phyloP scores from a whole-genome alignment of 1,139 yeast species.

The Magnusiomyces suaveolens region DNA sequence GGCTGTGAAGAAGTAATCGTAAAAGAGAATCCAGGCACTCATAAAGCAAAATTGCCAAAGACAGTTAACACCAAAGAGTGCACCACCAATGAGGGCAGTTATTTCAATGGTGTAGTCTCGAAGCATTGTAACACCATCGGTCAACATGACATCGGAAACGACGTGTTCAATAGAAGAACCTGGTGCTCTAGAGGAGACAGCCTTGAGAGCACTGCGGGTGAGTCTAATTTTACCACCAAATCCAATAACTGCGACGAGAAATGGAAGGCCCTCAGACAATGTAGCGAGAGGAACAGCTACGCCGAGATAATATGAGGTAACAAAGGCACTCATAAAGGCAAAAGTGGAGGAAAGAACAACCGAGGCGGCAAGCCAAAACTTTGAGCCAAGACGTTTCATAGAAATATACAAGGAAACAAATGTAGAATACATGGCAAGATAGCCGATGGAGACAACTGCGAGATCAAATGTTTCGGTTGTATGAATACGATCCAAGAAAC shows the following conservation, averaged over 20 bases:
- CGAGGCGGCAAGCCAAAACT: conserved; percentile 81
- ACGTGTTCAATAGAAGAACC: conserved; percentile 30
- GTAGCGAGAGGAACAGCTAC: conserved; percentile 60
- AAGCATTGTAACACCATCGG: conserved; percentile 59
- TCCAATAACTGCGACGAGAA: conserved; percentile 85
- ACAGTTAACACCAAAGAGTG: conserved; percentile 53
- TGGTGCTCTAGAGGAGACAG: conserved; percentile 12
- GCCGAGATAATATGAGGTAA: conserved; percentile 42
- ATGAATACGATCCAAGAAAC: conserved; percentile 45
- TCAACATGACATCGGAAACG: conserved; percentile 49
- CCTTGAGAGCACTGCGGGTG: conserved; percentile 50
- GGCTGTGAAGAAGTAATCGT: conserved; percentile 64
- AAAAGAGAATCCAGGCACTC: conserved; percentile 60
- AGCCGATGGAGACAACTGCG: conserved; percentile 69
- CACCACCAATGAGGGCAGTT: conserved; percentile 60
- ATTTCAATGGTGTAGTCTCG: conserved; percentile 79
- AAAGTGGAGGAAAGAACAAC: conserved; percentile 73
- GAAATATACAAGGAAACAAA: conserved; percentile 67
- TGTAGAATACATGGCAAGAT: conserved; percentile 84
- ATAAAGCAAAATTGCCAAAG: conserved; percentile 76
- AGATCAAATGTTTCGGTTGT: conserved; percentile 88
- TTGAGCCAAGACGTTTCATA: conserved; percentile 74
- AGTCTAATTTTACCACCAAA: conserved; percentile 79
- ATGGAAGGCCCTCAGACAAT: conserved; percentile 87
- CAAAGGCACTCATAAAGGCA: conserved; percentile 77